phyloP scores from a whole-genome alignment of 2,329 filamentous ascomycete genomes.

The Fusarium brachygibbosum region DNA sequence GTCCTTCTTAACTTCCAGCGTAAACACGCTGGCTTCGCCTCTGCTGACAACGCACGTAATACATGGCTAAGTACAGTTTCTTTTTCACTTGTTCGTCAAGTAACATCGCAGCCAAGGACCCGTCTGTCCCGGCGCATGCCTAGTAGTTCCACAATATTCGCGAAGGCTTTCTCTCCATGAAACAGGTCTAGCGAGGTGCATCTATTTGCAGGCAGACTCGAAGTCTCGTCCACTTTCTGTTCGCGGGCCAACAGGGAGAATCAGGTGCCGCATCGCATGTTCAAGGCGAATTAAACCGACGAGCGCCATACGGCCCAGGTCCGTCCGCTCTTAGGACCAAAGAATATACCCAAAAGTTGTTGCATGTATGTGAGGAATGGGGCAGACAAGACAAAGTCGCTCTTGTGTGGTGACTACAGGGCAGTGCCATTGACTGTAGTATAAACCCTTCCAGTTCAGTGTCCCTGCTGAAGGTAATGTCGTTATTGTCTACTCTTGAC shows the following conservation, averaged over 20 bases:
- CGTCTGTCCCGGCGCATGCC: constrained; percentile 21
- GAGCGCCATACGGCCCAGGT: constrained; percentile 52
- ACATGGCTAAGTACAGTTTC: constrained; percentile 42
- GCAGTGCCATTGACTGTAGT: constrained; percentile 25
- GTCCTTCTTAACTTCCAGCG: constrained; percentile 27
- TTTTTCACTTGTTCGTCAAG: constrained; percentile 28
- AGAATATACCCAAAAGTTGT: constrained; percentile 52
- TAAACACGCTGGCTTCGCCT: constrained; percentile 24
- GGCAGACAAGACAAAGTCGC: constrained; percentile 35
- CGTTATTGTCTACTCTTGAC: constrained; percentile 80
- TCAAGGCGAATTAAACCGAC: constrained; percentile 47
- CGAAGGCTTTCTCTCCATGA: constrained; percentile 17
- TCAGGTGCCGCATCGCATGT: constrained; percentile 45
- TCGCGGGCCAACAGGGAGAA: constrained; percentile 27
- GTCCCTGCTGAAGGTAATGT: constrained; percentile 35
- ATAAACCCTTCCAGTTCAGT: constrained; percentile 27
- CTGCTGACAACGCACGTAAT: constrained; percentile 38
- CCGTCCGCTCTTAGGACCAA: constrained; percentile 51
- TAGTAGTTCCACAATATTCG: constrained; percentile 23
- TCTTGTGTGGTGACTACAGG: constrained; percentile 39
- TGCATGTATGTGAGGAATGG: constrained; percentile 40
- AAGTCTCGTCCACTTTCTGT: constrained; percentile 31
- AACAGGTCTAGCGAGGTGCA: constrained; percentile 15
- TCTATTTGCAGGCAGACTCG: constrained; percentile 16
- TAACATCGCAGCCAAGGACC: constrained; percentile 23